Evolutionary conservation across 768 basidiomycete species (phyloP), one percentile per base, ranked within the genome.

Genomic region (Lactarius sanguifluus): DNA sequence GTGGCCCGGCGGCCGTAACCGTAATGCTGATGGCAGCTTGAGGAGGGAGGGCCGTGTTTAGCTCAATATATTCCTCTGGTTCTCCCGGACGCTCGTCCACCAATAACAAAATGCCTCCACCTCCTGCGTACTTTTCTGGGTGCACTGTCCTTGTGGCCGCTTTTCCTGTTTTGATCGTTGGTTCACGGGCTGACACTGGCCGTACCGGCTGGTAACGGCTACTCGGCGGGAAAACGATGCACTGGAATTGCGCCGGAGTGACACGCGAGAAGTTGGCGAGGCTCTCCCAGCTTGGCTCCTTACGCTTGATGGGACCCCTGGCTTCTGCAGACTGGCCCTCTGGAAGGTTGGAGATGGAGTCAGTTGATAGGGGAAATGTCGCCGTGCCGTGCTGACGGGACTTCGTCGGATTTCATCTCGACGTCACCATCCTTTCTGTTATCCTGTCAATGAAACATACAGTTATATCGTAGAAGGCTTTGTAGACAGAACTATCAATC

Each of bases 261-360:
- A 98, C 96, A 58, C 97, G 89, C 23, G 94, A 91, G 74, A 98
- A 89, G 80, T 99, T 99, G 25, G 86, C 79, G 13, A 92, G 80
- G 65, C 79, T 83, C 78, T 97, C 94, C 15, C 81, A 90, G 3
- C 83, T 77, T 2, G 92, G 87, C 73, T 99, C 97, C 75, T 88
- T 92, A 72, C 86, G 86, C 65, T 82, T 76, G n/a, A 77, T 72
- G 71, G 81, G 80, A 20, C 77, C 65, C n/a, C 77, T 72, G 41
- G 79, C 73, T 64, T 79, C 70, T 65, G 77, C 66, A 70, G 80
- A 79, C 61, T 70, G 69, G 72, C 80, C 77, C 59, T 82, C 83
- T 16, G 80, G 78, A 54, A 84, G 77, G 70, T 81, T 78, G 50
- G 81, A 81, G 57, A 85, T 79, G 52, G 83, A 83, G 56, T 82